phyloP scores from a whole-genome alignment of 257 asterid species.

The Marsdenia floribunda region DNA sequence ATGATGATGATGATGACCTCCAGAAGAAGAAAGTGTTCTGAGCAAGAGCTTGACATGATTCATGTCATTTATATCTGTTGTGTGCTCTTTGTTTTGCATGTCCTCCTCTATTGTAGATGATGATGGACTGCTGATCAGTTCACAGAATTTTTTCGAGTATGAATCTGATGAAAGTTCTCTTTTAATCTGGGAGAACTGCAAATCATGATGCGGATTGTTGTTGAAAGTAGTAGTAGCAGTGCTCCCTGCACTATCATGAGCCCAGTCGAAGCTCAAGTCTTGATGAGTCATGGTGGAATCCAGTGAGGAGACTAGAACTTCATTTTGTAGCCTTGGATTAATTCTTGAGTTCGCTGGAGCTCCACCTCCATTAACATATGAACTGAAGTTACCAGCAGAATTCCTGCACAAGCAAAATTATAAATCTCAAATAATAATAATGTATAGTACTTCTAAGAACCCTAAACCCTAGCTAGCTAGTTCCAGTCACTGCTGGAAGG shows the following conservation, averaged over 20 bases:
- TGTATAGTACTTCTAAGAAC: not conserved
- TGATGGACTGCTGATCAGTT: constrained; percentile 38
- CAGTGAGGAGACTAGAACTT: constrained; percentile 22
- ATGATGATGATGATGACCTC: constrained; percentile 13
- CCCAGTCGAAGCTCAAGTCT: constrained; percentile 45
- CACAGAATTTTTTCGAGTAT: constrained; percentile 33
- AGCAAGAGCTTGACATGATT: constrained; percentile 35
- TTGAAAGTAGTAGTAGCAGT: not conserved
- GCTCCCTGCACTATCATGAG: not conserved
- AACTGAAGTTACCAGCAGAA: constrained; percentile 17
- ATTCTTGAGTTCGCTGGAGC: constrained; percentile 24
- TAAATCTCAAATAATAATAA: not conserved
- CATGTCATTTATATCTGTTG: constrained; percentile 18
- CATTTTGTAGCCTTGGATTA: constrained; percentile 27
- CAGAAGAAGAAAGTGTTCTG: constrained; percentile 36
- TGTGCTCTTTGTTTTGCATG: not conserved
- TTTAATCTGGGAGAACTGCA: constrained; percentile 33
- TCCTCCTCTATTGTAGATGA: constrained; percentile 23
- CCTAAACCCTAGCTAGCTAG: not conserved
- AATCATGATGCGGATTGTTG: constrained; percentile 17
- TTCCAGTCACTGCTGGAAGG: not conserved
- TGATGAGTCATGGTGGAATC: constrained; percentile 46
- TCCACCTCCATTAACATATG: constrained; percentile 21
- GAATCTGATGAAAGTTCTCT: constrained; percentile 43
- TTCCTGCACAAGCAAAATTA: constrained; percentile 26